phyloP scores from a whole-genome alignment of 2,329 filamentous ascomycete genomes.

The Colletotrichum zoysiae region DNA sequence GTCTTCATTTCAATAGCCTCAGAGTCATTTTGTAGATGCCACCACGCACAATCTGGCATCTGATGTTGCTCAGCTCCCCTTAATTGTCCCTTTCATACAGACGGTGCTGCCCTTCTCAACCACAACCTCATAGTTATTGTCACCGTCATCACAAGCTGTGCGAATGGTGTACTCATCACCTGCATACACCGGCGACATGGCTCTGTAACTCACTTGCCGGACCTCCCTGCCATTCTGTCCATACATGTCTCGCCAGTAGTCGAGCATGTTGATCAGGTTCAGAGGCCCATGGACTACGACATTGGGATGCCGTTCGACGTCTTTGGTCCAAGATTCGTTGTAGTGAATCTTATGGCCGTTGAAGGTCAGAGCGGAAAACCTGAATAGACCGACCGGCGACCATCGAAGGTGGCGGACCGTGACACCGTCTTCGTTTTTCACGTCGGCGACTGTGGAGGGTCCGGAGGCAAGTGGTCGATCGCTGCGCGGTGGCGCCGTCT shows the following conservation, averaged over 20 bases:
- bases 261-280: slow-evolving; percentile 78
- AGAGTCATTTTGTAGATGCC: not conserved
- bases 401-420: slow-evolving; percentile 53
- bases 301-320: slow-evolving; percentile 76
- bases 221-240: slow-evolving; percentile 38
- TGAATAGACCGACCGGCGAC: slow-evolving; percentile 72
- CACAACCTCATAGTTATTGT: slow-evolving; percentile 57
- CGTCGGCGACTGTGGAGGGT: slow-evolving; percentile 16
- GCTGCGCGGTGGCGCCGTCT: slow-evolving; percentile 41
- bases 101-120: slow-evolving; percentile 57
- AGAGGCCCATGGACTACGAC: slow-evolving; percentile 86
- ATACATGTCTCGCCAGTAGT: slow-evolving; percentile 71
- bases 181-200: slow-evolving; percentile 77
- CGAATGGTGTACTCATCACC: slow-evolving; percentile 74
- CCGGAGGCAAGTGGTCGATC: slow-evolving; percentile 2
- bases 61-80: slow-evolving; percentile 4
- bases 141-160: slow-evolving; percentile 58
- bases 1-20: not conserved
- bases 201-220: slow-evolving; percentile 71
- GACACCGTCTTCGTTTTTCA: slow-evolving; percentile 22
- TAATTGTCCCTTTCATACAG: slow-evolving; percentile 53
- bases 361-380: slow-evolving; percentile 87
- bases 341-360: slow-evolving; percentile 91
- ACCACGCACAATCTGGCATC: no score
- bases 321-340: slow-evolving; percentile 73